Conservation (phyloP, 495 filamentous ascomycete species). For the Daldinia loculata region DNA sequence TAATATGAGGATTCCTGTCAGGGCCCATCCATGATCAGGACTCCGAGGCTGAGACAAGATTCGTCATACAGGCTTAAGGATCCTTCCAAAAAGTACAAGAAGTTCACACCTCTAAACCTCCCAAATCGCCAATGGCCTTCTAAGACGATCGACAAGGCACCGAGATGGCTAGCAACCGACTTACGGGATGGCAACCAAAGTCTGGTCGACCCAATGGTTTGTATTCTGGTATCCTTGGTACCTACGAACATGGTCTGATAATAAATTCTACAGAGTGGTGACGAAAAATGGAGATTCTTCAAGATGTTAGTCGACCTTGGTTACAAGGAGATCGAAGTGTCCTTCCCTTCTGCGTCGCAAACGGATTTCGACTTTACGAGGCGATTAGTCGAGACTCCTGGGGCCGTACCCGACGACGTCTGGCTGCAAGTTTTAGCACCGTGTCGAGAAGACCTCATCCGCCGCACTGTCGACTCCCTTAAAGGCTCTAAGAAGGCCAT, state of each 20-base stretch:
- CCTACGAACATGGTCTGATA: conserved; percentile 41
- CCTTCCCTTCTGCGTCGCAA: conserved; percentile 92
- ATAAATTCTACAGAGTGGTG: conserved; percentile 69
- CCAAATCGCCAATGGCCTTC: conserved; percentile 92
- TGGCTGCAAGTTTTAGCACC: conserved; percentile 95
- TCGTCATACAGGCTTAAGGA: conserved; percentile 79
- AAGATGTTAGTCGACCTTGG: conserved; percentile 91
- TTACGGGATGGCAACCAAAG: conserved; percentile 90
- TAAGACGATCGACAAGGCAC: conserved; percentile 78
- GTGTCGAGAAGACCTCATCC: conserved; percentile 92
- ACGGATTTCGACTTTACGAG: conserved; percentile 97
- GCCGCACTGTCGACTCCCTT: conserved; percentile 87
- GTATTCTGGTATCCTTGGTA: neutral
- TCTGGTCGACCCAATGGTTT: conserved; percentile 88
- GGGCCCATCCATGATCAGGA: conserved; percentile 15
- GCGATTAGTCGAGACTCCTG: conserved; percentile 85
- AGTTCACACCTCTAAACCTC: conserved; percentile 76
- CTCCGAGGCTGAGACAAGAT: neutral
- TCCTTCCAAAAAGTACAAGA: conserved; percentile 90
- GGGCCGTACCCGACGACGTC: conserved; percentile 88
- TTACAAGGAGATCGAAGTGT: conserved; percentile 98
- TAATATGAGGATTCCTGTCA: conserved; percentile 2
- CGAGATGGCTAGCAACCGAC: conserved; percentile 87
- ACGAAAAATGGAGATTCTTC: conserved; percentile 96
- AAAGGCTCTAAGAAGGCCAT: conserved; percentile 95